A percentile compares a stretch with the other conserved stretches of the same genome.
Evolutionary conservation across 768 basidiomycete genomes (phyloP).

Genomic region (Amanita rubescens): DNA sequence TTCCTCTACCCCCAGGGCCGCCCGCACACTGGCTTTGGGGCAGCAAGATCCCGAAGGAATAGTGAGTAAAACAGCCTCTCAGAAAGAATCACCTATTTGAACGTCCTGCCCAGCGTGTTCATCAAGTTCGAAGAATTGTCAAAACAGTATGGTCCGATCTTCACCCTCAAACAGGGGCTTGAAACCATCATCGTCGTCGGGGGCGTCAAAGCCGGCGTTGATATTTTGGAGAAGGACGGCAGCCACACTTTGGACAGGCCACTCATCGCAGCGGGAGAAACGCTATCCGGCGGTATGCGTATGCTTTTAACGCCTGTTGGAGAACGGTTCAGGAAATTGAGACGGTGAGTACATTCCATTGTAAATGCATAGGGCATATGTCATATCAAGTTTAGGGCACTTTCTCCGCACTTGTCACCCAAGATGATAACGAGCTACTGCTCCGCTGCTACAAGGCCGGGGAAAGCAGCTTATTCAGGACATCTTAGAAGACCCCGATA

Average conservation of each 20-base stretch:
- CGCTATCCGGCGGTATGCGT: conserved; percentile 51
- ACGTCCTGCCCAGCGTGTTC: conserved; percentile 29
- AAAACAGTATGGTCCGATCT: conserved; percentile 53
- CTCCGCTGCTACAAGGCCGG: conserved; percentile 39
- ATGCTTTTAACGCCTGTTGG: conserved; percentile 49
- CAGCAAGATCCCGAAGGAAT: conserved; percentile 30
- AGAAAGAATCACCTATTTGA: neutral
- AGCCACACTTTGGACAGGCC: conserved; percentile 49
- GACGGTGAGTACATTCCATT: conserved; percentile 30
- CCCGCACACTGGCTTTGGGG: conserved; percentile 34
- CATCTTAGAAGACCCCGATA: conserved; percentile 31
- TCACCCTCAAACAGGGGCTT: conserved; percentile 46
- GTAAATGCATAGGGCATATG: neutral
- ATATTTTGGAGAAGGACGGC: conserved; percentile 63
- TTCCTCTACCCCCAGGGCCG: conserved; percentile 37
- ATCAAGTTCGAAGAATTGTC: conserved; percentile 53
- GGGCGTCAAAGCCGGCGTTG: conserved; percentile 47
- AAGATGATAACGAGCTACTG: conserved; percentile 42
- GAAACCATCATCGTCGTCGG: conserved; percentile 40
- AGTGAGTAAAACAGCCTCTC: conserved; percentile 23
- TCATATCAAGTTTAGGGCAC: conserved; percentile 20
- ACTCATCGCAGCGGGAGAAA: conserved; percentile 51
- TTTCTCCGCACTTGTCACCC: conserved; percentile 52
- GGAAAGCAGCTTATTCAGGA: conserved; percentile 39
- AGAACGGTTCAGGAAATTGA: conserved; percentile 53